Evolutionary conservation across 2,329 filamentous ascomycete species (phyloP).

Genomic region (Tetracladium maxilliforme): DNA sequence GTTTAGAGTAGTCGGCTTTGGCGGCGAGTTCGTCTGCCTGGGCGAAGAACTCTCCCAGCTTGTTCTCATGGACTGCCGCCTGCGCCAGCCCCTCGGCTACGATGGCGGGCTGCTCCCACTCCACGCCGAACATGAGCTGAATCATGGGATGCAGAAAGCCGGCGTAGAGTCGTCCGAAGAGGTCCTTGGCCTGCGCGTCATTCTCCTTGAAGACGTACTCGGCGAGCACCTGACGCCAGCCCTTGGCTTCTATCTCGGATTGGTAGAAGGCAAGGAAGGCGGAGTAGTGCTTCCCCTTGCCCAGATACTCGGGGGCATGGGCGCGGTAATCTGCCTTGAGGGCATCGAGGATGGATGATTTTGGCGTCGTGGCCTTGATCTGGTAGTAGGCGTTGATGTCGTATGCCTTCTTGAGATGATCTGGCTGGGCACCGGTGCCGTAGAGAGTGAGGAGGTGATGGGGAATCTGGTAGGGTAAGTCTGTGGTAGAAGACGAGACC

Average conservation of each 20-base stretch:
- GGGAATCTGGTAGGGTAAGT: no score
- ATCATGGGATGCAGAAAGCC: conserved; percentile 70
- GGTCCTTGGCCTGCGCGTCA: conserved; percentile 47
- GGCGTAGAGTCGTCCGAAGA: conserved; percentile 54
- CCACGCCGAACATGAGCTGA: conserved; percentile 72
- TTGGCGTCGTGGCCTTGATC: no score
- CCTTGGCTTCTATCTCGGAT: conserved; percentile 48
- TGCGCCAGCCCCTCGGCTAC: conserved; percentile 71
- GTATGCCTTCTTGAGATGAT: conserved; percentile 44
- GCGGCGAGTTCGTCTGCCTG: conserved; percentile 25
- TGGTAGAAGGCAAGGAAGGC: conserved; percentile 70
- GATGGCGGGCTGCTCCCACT: conserved; percentile 69
- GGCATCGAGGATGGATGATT: no score
- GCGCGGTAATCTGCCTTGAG: no score
- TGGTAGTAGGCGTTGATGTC: conserved; percentile 54
- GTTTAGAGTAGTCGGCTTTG: conserved; percentile 15
- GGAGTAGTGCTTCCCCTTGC: conserved; percentile 49
- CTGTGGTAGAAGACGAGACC: conserved; percentile 62
- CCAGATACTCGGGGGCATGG: no score
- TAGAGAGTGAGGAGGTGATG: no score
- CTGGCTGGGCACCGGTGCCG: no score
- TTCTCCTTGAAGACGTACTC: conserved; percentile 57
- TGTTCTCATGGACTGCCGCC: conserved; percentile 50
- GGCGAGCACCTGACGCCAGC: conserved; percentile 45
- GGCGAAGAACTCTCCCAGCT: conserved; percentile 38